Percentiles rank a stretch among this genome's conserved stretches.
phyloP scores from a whole-genome alignment of 106 monocot genomes.

The Posidonia australis region DNA sequence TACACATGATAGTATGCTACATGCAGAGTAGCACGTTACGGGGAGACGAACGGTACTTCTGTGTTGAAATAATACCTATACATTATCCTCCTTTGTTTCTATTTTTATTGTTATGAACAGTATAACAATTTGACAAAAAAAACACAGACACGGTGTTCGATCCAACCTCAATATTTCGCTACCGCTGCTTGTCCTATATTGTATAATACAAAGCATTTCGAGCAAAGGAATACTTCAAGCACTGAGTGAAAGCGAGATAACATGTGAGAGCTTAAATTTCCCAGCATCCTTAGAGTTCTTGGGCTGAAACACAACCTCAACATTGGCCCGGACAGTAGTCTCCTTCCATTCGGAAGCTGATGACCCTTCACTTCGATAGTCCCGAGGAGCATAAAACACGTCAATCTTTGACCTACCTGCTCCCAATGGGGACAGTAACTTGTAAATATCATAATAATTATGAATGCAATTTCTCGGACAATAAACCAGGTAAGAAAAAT shows the following conservation, averaged over 20 bases:
- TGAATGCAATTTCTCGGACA: not conserved
- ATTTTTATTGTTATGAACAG: too few species aligned
- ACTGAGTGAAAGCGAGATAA: conserved; percentile 54
- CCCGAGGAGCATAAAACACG: conserved; percentile 43
- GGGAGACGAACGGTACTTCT: too few species aligned
- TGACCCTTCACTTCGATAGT: conserved; percentile 53
- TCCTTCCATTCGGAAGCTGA: conserved; percentile 52
- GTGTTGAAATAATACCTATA: too few species aligned
- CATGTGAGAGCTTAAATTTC: conserved; percentile 57
- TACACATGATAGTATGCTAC: too few species aligned
- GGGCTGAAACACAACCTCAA: conserved; percentile 61
- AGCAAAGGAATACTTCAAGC: conserved; percentile 17
- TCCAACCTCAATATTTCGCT: too few species aligned
- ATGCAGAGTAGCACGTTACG: too few species aligned
- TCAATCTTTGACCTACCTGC: conserved; percentile 72
- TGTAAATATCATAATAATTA: not conserved
- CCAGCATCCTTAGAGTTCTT: conserved; percentile 50
- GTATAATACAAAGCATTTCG: not conserved
- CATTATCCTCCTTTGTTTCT: too few species aligned
- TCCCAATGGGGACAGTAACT: not conserved
- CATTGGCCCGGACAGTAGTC: conserved; percentile 43
- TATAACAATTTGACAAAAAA: too few species aligned
- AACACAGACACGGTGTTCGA: too few species aligned
- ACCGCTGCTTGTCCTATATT: too few species aligned
- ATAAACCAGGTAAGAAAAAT: not conserved